A percentile compares a stretch with the other conserved stretches of the same genome.
These are phyloP conservation scores for Apiotrichum gamsii DNA, from an alignment of 1,284 basidiomycete species.

Conservation along the genomic window DNA sequence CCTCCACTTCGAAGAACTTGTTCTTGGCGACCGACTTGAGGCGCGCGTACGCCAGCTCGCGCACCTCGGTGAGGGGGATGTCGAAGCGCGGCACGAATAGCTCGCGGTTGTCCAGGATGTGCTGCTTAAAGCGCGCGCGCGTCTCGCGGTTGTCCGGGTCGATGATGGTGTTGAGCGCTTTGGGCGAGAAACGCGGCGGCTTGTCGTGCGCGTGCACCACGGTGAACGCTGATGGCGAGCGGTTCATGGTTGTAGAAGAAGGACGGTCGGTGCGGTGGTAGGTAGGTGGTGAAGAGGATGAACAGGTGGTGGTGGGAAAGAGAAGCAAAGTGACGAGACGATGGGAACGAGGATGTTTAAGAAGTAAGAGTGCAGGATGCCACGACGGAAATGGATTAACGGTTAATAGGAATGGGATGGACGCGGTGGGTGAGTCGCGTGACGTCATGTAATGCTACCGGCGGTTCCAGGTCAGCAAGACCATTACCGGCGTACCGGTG, in stretches of 20 bases:
- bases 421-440: too few relatives aligned
- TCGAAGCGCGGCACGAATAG: conserved; percentile 15
- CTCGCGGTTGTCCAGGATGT: conserved; percentile 6
- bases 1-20: conserved; percentile 7
- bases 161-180: conserved; percentile 11
- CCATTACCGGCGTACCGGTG: too few relatives aligned
- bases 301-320: too few relatives aligned
- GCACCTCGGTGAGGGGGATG: conserved; percentile 12
- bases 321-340: too few relatives aligned
- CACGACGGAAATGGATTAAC: too few relatives aligned
- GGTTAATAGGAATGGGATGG: too few relatives aligned
- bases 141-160: conserved; percentile 14
- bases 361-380: too few relatives aligned
- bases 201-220: conserved; percentile 1
- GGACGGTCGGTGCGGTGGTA: too few relatives aligned
- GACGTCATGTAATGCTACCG: too few relatives aligned
- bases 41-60: conserved; percentile 9
- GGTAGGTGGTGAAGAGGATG: too few relatives aligned
- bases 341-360: too few relatives aligned
- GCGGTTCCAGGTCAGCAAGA: too few relatives aligned
- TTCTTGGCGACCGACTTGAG: conserved; percentile 1
- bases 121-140: conserved; percentile 6
- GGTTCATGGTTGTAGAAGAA: conserved; percentile 8
- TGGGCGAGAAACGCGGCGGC: conserved; percentile 4
- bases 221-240: conserved; percentile 8